A percentile compares a stretch with the other conserved stretches of the same genome.
Evolutionary conservation across 2,329 filamentous ascomycete species (phyloP).

Genomic region (Shiraia sp.): DNA sequence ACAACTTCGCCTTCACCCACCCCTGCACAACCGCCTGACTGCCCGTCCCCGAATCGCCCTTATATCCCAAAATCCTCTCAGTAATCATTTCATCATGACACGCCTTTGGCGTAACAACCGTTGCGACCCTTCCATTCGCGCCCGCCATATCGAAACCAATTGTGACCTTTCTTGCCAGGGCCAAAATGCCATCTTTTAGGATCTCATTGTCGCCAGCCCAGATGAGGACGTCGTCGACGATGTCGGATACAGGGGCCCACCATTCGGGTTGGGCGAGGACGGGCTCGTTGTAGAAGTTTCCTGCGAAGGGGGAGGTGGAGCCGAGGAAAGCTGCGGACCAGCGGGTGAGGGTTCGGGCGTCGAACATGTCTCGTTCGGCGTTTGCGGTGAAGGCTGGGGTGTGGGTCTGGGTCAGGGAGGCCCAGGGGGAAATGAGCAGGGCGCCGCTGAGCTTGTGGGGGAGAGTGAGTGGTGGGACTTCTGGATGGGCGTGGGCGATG

Average conservation of each 20-base stretch:
- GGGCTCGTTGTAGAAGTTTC: conserved; percentile 59
- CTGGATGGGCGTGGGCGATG: conserved; percentile 60
- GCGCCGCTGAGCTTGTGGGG: conserved; percentile 53
- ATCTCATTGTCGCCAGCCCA: conserved; percentile 61
- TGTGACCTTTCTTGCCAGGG: conserved; percentile 54
- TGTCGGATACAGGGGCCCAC: conserved; percentile 55
- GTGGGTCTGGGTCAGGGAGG: conserved; percentile 52
- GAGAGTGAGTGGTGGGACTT: conserved; percentile 51
- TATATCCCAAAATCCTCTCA: conserved; percentile 46
- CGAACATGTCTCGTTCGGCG: conserved; percentile 56
- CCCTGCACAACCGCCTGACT: conserved; percentile 43
- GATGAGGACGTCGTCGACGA: conserved; percentile 55
- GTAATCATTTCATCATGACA: conserved; percentile 50
- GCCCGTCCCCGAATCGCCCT: conserved; percentile 39
- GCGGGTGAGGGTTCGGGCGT: conserved; percentile 41
- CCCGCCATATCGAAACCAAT: conserved; percentile 43
- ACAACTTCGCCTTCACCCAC: conserved; percentile 46
- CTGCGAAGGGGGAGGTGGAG: conserved; percentile 50
- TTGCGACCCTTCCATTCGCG: conserved; percentile 33
- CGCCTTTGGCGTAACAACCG: conserved; percentile 43
- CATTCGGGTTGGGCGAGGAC: conserved; percentile 54
- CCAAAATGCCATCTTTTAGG: conserved; percentile 59
- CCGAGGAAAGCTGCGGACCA: conserved; percentile 58
- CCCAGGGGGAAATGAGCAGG: conserved; percentile 63
- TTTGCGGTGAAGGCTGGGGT: conserved; percentile 52